A percentile compares a stretch with the other conserved stretches of the same genome.
phyloP scores from a whole-genome alignment of 2,329 filamentous ascomycete species.

The Mollisia scopiformis region DNA sequence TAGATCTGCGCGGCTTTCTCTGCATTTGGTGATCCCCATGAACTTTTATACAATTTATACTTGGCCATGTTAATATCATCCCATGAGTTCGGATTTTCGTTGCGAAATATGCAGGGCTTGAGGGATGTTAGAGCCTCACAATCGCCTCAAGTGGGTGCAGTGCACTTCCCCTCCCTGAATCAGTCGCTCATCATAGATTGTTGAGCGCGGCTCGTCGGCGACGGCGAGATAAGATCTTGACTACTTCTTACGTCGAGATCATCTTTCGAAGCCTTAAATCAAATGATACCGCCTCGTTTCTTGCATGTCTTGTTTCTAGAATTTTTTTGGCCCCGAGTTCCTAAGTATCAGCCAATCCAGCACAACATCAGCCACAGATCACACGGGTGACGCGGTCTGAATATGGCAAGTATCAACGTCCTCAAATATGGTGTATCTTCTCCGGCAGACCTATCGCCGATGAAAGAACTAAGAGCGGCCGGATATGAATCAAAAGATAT shows the following conservation, averaged over 20 bases:
- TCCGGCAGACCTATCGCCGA: constrained; percentile 35
- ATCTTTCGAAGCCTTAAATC: background rate
- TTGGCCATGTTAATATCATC: background rate
- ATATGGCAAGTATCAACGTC: constrained; percentile 35
- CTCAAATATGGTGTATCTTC: constrained; percentile 38
- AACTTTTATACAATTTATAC: background rate
- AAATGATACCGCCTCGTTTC: background rate
- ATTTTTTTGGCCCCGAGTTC: too few species aligned
- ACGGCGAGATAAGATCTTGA: constrained; percentile 10
- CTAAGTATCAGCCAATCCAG: too few species aligned
- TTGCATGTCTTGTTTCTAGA: background rate
- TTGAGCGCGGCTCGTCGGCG: constrained; percentile 9
- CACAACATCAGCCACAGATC: background rate
- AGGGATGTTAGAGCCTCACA: background rate
- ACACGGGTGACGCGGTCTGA: background rate
- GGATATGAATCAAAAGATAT: constrained; percentile 36
- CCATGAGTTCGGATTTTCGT: background rate
- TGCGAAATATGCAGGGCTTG: background rate
- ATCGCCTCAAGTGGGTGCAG: background rate
- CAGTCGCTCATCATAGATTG: background rate
- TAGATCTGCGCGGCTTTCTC: background rate
- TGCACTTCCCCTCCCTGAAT: background rate
- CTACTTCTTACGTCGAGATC: background rate
- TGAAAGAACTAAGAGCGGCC: constrained; percentile 30
- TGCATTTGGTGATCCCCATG: background rate